These are phyloP conservation scores for Gentiana straminea DNA, from an alignment of 257 asterid species.

Conservation along the genomic window DNA sequence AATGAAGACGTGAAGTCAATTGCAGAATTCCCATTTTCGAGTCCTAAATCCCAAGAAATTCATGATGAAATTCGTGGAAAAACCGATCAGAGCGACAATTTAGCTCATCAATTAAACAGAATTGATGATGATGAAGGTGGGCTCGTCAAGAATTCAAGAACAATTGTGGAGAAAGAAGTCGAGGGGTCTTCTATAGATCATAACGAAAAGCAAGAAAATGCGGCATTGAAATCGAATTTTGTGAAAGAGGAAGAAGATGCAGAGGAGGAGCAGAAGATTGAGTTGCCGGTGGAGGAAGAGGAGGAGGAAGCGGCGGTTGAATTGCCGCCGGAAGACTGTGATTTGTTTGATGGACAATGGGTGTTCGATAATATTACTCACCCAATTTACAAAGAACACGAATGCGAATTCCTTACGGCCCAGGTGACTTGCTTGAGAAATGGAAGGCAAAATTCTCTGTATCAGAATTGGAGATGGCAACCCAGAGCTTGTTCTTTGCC, in stretches of 20 bases:
- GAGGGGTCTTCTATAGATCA: background rate
- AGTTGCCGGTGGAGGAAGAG: constrained; percentile 19
- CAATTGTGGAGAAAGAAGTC: constrained; percentile 39
- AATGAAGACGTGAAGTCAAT: too few species aligned
- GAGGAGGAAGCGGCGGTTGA: constrained; percentile 30
- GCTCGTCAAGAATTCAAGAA: constrained; percentile 39
- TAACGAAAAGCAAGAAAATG: constrained; percentile 8
- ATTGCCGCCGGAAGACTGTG: constrained; percentile 57
- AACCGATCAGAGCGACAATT: background rate
- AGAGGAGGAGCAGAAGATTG: constrained; percentile 19
- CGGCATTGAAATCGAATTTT: constrained; percentile 9
- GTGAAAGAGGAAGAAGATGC: constrained; percentile 9
- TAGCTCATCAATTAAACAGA: background rate
- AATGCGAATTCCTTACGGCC: constrained; percentile 63
- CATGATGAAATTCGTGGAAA: constrained; percentile 1
- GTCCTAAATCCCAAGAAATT: constrained; percentile 19
- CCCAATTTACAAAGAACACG: constrained; percentile 55
- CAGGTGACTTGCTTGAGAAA: constrained; percentile 77
- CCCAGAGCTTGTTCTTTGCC: constrained; percentile 80
- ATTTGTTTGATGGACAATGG: constrained; percentile 67
- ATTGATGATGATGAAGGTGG: constrained; percentile 18
- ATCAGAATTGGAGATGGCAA: constrained; percentile 89
- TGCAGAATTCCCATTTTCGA: background rate
- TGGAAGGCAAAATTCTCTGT: constrained; percentile 56
- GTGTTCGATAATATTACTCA: constrained; percentile 45